A percentile compares a stretch with the other conserved stretches of the same genome.
Conservation (phyloP, 1,139 yeast genomes). For the Hansenula lynferdii region DNA sequence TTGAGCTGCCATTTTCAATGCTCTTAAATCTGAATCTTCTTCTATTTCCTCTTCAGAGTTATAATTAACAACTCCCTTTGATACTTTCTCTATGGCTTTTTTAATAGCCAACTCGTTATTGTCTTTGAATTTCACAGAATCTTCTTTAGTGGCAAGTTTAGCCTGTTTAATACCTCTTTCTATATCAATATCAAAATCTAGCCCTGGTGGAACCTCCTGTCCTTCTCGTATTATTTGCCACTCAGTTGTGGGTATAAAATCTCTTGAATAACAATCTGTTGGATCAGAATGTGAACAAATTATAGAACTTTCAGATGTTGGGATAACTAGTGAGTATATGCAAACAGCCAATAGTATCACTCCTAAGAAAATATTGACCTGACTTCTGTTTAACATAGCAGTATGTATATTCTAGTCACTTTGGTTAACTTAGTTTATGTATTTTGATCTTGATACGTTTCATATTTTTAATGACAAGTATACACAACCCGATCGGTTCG, state of each 20-base stretch:
- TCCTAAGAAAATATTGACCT: neutral
- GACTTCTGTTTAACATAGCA: neutral
- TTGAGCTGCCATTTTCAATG: conserved; percentile 16
- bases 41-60: conserved; percentile 10
- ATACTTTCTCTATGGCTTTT: conserved; percentile 17
- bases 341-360: neutral
- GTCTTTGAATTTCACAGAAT: conserved; percentile 13
- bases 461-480: too few species aligned
- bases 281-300: conserved; percentile 45
- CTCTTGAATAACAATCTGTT: conserved; percentile 55
- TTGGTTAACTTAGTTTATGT: too few species aligned
- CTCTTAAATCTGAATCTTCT: conserved; percentile 15
- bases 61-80: conserved; percentile 12
- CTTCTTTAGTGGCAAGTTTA: conserved; percentile 33
- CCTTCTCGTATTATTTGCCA: conserved; percentile 70
- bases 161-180: conserved; percentile 71
- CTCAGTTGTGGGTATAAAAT: conserved; percentile 54
- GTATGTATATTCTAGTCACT: too few species aligned
- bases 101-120: conserved; percentile 9
- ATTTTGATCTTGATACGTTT: too few species aligned
- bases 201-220: conserved; percentile 71
- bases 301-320: conserved; percentile 17
- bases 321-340: neutral
- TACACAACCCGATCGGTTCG: too few species aligned
- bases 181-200: conserved; percentile 67